Evolutionary conservation across 768 basidiomycete species (phyloP), one percentile per base, ranked within the genome.

Genomic region (Leccinum subtestaceum): DNA sequence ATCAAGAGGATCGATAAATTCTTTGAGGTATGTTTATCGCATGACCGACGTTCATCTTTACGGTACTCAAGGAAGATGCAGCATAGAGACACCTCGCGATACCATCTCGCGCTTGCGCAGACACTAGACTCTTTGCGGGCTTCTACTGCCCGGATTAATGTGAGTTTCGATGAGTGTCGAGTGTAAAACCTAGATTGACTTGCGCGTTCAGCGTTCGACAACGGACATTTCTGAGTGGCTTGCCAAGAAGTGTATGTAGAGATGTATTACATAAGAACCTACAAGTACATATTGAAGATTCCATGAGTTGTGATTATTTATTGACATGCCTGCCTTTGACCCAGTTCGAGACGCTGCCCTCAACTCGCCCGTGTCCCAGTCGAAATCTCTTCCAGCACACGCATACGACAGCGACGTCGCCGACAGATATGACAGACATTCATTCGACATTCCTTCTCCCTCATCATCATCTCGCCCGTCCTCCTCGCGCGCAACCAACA

Each of bases 271-370:
- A 56, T 66, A 66, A 66, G 53, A 45, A 36, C 4, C 31, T 32
- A 32, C 31, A 11, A 32, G 31, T 32, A 32, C 31, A 19, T 11
- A 31, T 9, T n/a, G 19, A 12, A n/a, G 9, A 23, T 13, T 21
- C 8, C 5, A 21, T 5, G 11, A 17, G 47, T 13, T 21, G 61
- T 51, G 54, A 68, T 66, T 54, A 52, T 56, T 52, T 57, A 52
- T 36, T 70, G 58, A 65, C 34, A 73, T 73, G 72, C 72, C 72
- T 53, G 72, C 89, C 65, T 91, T 91, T 80, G 91, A 92, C 81
- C 89, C 91, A 67, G 89, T 93, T 61, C 83, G 91, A 72, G 91
- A 92, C 81, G 91, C 91, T 61, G 88, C 91, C 67, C 82, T 89
- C 66, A 89, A 89, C 74, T 89, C 88, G 46, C 89, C 89, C 31